Evolutionary conservation across 2,329 filamentous ascomycete genomes (phyloP).

Genomic region (Cercospora brassicicola): DNA sequence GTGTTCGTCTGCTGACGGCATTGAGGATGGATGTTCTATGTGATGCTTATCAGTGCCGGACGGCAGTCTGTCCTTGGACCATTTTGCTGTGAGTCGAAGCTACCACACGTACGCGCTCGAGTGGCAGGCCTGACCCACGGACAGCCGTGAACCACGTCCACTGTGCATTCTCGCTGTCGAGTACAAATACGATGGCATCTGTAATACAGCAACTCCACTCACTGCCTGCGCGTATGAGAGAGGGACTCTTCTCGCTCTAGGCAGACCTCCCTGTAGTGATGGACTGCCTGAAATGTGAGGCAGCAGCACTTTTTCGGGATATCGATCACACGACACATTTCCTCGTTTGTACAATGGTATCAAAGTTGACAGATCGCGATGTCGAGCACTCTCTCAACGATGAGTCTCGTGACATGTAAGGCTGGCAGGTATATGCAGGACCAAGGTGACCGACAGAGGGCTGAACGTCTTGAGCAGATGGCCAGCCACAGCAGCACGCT

Average conservation of each 20-base stretch:
- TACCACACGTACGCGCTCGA: background rate
- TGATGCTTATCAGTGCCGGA: background rate
- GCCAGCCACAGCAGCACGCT: background rate
- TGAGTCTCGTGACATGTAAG: background rate
- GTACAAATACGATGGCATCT: background rate
- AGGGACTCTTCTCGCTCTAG: background rate
- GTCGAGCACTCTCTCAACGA: background rate
- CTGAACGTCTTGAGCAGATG: background rate
- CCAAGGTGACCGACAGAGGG: background rate
- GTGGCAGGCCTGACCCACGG: background rate
- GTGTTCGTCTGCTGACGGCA: background rate
- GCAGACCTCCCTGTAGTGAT: background rate
- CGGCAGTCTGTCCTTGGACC: background rate
- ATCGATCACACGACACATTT: background rate
- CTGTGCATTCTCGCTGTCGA: background rate
- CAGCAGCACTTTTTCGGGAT: background rate
- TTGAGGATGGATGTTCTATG: background rate
- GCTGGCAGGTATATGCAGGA: background rate
- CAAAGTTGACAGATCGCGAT: background rate
- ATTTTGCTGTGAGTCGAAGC: background rate
- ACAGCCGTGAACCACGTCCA: background rate
- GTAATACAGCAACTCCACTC: background rate
- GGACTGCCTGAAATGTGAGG: background rate
- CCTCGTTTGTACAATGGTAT: background rate
- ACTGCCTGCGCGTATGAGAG: background rate